Evolutionary conservation across 164 flowering plant genomes (phyloP).

Genomic region (Tinospora cordifolia): DNA sequence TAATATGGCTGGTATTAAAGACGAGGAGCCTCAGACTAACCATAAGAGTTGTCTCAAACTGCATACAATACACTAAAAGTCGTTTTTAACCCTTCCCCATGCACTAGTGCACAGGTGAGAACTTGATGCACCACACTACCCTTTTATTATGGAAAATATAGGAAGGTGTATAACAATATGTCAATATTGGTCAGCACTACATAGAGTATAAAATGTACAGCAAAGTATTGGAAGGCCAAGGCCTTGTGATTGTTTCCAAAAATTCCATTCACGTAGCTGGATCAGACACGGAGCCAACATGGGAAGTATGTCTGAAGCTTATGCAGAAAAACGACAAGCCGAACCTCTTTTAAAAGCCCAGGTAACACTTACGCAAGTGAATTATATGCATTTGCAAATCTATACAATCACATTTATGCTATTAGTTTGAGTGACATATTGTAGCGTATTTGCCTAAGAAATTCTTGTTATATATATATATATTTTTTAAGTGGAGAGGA

Average conservation of each 20-base stretch:
- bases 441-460: too few relatives aligned
- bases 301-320: background rate
- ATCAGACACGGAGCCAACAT: background rate
- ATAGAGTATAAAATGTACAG: background rate
- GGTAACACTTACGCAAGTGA: constrained; percentile 12
- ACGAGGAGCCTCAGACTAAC: too few relatives aligned
- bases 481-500: too few relatives aligned
- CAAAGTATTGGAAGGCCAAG: background rate
- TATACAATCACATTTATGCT: too few relatives aligned
- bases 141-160: background rate
- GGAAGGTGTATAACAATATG: background rate
- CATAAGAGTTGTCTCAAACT: too few relatives aligned
- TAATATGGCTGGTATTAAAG: background rate
- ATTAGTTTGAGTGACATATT: too few relatives aligned
- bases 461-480: too few relatives aligned
- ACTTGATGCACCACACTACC: too few relatives aligned
- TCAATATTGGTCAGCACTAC: background rate
- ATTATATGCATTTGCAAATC: too few relatives aligned
- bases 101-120: too few relatives aligned
- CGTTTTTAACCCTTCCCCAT: too few relatives aligned
- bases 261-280: background rate
- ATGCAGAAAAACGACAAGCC: background rate
- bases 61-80: too few relatives aligned
- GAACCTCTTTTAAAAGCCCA: background rate
- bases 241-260: background rate